phyloP scores from a whole-genome alignment of 2,329 filamentous ascomycete species.

The Myriangium duriaei region DNA sequence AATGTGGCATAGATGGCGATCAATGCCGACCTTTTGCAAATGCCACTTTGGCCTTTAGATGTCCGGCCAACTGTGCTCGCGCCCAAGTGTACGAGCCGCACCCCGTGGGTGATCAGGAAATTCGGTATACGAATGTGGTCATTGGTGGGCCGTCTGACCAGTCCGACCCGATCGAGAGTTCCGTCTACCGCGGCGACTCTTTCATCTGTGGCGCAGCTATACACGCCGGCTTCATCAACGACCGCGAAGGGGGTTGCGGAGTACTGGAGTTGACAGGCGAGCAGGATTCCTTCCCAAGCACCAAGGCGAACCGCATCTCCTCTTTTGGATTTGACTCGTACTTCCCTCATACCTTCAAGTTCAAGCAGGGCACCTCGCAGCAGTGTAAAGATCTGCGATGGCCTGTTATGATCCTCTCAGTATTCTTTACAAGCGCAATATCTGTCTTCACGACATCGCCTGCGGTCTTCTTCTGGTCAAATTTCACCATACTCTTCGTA shows the following conservation, averaged over 20 bases:
- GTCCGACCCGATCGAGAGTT: conserved; percentile 29
- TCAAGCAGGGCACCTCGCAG: conserved; percentile 53
- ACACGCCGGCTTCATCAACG: conserved; percentile 65
- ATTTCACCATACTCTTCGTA: conserved; percentile 74
- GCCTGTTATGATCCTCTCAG: conserved; percentile 68
- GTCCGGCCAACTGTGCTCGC: conserved; percentile 57
- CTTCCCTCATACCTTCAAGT: conserved; percentile 78
- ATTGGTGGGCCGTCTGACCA: conserved; percentile 38
- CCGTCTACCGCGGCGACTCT: conserved; percentile 76
- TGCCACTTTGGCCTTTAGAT: conserved; percentile 59
- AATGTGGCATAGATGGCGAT: conserved; percentile 62
- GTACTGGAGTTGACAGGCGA: conserved; percentile 64
- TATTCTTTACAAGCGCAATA: conserved; percentile 63
- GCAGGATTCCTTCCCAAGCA: conserved; percentile 49
- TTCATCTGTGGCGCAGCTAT: conserved; percentile 78
- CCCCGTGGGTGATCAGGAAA: conserved; percentile 57
- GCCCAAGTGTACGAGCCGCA: conserved; percentile 57
- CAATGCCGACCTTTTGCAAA: conserved; percentile 64
- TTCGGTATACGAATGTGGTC: conserved; percentile 43
- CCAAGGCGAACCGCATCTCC: conserved; percentile 58
- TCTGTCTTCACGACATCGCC: conserved; percentile 73
- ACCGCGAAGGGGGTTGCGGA: conserved; percentile 65
- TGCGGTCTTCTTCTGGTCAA: conserved; percentile 69
- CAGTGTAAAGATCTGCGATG: conserved; percentile 68
- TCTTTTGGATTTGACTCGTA: conserved; percentile 74